Evolutionary conservation across 2,329 filamentous ascomycete species (phyloP), one percentile per base, ranked within the genome.

Genomic region (Coleophoma eucalyptorum): DNA sequence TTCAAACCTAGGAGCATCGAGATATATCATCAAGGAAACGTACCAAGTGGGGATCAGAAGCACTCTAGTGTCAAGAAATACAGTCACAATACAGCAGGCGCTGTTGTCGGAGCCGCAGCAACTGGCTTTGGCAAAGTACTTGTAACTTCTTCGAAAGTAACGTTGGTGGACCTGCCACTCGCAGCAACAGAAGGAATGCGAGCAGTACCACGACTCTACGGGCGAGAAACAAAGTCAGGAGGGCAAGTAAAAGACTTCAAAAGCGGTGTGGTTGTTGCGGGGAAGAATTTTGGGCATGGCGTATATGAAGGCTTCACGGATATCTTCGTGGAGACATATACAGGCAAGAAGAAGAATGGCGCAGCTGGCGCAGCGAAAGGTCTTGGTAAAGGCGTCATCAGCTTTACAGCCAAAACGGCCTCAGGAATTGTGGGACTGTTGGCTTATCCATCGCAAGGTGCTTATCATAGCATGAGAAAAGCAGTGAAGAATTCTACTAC

Each of bases 161-260:
- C 70, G 11, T 73, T 52, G 16, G 16, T 58, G 34, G 55, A 57
- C 50, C n/a, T 56, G 5, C 55, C 55, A 8, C n/a, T 58, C 5
- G 55, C 57, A 6, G 19, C 55, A 18, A 44, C 55, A 8, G 55
- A 59, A 21, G 55, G 57, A 3, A 21, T 59, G 7, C 45, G 49
- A 15, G 43, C 48, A 41, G 32, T 55, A 2, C 57, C 57, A 4
- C 38, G 16, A 13, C 33, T 58, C 4, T 59, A 58, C 32, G 0
- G 86, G 90, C 76, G 89, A 92, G 65, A 86, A 95, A 55, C n/a
- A 88, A 86, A 43, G 71, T 94, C 46, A 87, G 87, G 0, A 70
- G n/a, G n/a, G n/a, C n/a, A n/a, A 56, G 87, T 96, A 5, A 90
- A 87, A 0, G 86, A 84, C 44, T 72, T 95, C 50, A 78, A 81